A percentile compares a stretch with the other conserved stretches of the same genome.
Evolutionary conservation across 192 early-diverging fungal genomes (phyloP).

Genomic region (Dispira simplex): DNA sequence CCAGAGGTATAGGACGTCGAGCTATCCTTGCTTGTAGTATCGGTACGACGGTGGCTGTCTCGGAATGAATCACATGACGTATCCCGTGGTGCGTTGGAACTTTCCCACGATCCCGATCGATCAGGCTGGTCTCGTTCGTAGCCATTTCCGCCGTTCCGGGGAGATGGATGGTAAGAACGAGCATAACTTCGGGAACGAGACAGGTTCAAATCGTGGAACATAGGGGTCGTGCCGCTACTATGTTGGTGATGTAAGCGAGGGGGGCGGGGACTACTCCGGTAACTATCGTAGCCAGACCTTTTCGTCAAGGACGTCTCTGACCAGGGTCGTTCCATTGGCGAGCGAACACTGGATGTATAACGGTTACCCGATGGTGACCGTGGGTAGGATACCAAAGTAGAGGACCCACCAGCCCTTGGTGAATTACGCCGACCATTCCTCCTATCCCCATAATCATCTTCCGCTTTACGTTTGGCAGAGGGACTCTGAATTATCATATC

Average conservation of each 20-base stretch:
- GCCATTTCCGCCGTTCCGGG: not conserved
- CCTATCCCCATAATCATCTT: not conserved
- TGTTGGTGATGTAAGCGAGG: not conserved
- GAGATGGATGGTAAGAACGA: not conserved
- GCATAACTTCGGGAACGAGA: not conserved
- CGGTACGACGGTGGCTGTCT: not conserved
- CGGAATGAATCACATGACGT: not conserved
- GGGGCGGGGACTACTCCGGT: not conserved
- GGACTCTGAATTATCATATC: not conserved
- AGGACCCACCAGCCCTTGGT: not conserved
- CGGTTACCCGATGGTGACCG: not conserved
- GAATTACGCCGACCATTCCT: not conserved
- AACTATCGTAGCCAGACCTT: not conserved
- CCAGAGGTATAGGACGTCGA: not conserved
- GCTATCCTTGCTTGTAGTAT: not conserved
- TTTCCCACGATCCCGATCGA: not conserved
- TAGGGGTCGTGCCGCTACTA: not conserved
- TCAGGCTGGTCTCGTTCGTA: not conserved
- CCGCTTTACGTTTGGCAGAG: constrained; percentile 5
- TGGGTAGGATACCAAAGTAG: not conserved
- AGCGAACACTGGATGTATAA: not conserved
- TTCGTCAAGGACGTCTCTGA: not conserved
- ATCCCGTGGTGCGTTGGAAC: not conserved
- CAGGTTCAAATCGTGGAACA: not conserved
- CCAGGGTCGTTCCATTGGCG: not conserved